Evolutionary conservation across 2,329 filamentous ascomycete genomes (phyloP).

Genomic region (Septoria linicola): DNA sequence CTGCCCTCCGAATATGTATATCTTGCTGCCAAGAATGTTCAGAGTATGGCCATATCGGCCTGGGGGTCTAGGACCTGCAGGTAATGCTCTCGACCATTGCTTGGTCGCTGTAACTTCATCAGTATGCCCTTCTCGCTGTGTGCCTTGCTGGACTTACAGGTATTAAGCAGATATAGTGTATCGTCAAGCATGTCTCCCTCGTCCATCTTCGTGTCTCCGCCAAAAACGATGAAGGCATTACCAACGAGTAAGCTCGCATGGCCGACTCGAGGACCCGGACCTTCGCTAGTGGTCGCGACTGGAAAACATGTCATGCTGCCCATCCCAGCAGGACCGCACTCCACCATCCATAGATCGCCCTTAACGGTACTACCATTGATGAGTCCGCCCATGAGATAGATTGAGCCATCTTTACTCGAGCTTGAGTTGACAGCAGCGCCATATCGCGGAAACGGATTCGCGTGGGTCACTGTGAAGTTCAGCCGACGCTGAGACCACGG

Average conservation of each 20-base stretch:
- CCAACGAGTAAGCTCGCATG: conserved; percentile 92
- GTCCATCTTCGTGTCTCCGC: conserved; percentile 95
- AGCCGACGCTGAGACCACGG: conserved; percentile 92
- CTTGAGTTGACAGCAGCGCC: conserved; percentile 91
- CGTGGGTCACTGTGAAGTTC: conserved; percentile 77
- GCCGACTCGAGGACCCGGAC: conserved; percentile 89
- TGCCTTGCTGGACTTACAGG: conserved; percentile 65
- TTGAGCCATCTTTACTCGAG: conserved; percentile 92
- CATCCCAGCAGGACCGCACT: conserved; percentile 62
- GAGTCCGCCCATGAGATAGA: conserved; percentile 95
- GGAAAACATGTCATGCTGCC: conserved; percentile 87
- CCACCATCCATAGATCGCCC: conserved; percentile 96
- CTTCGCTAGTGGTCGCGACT: conserved; percentile 86
- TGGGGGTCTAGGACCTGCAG: conserved; percentile 78
- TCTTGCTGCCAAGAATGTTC: conserved; percentile 94
- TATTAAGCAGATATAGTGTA: conserved; percentile 94
- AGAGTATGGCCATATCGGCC: conserved; percentile 94
- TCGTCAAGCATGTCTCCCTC: conserved; percentile 90
- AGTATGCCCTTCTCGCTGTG: not conserved
- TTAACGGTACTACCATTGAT: conserved; percentile 95
- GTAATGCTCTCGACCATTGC: conserved; percentile 94
- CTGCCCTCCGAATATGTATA: conserved; percentile 96
- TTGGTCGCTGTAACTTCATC: conserved; percentile 68
- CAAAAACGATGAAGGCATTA: conserved; percentile 98
- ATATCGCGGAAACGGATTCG: conserved; percentile 92